Evolutionary conservation across 495 filamentous ascomycete species (phyloP).

Genomic region (Astrocystis sublimbata): DNA sequence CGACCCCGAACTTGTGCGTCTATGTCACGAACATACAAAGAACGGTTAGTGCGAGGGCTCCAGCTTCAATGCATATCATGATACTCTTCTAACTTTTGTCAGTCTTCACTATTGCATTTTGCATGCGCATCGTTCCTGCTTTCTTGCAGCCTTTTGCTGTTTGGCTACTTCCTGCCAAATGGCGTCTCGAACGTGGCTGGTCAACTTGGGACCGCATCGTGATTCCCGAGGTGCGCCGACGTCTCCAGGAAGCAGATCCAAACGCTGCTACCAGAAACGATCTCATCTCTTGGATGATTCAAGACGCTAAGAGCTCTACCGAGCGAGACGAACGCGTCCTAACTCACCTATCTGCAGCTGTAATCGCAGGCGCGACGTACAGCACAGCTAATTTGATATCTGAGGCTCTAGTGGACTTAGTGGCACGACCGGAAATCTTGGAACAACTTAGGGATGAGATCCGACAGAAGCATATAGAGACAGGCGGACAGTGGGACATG

Average conservation of each 20-base stretch:
- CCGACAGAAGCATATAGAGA: background rate
- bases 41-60: no score
- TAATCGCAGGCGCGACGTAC: background rate
- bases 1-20: background rate
- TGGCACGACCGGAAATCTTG: conserved; percentile 1
- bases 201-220: background rate
- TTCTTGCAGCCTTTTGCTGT: background rate
- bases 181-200: background rate
- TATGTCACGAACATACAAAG: conserved; percentile 3
- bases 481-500: conserved; percentile 6
- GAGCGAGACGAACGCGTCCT: background rate
- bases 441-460: conserved; percentile 1
- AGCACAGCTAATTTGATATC: background rate
- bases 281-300: conserved; percentile 14
- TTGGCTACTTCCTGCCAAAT: background rate
- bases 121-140: background rate
- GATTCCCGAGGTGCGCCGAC: background rate
- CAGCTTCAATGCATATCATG: no score
- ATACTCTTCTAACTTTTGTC: background rate
- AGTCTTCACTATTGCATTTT: background rate
- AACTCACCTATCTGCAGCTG: background rate
- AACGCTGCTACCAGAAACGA: background rate
- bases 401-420: background rate
- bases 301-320: background rate
- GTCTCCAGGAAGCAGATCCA: background rate